Conservation (phyloP, 2,329 filamentous ascomycete species). For the Aureobasidium namibiae region DNA sequence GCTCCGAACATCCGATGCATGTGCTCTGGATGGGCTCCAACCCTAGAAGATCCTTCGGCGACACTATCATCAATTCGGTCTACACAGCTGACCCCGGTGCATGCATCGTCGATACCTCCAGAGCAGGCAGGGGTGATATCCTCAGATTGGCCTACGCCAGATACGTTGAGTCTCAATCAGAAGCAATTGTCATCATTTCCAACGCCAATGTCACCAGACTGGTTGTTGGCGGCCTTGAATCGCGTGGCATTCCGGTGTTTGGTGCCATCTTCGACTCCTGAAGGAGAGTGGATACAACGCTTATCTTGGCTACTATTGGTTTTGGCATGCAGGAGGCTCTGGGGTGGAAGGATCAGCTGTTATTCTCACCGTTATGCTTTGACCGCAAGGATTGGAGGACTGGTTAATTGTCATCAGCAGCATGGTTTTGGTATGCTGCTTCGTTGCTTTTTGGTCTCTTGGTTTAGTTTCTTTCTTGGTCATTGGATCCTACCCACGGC, state of each 20-base stretch:
- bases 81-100: conserved; percentile 51
- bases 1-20: conserved; percentile 41
- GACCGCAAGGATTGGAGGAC: neutral
- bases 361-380: neutral
- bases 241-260: conserved; percentile 57
- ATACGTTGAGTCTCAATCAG: conserved; percentile 39
- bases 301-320: neutral
- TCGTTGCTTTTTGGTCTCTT: neutral
- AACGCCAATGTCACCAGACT: conserved; percentile 60
- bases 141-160: conserved; percentile 47
- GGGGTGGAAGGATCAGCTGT: neutral
- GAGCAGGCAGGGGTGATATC: conserved; percentile 53
- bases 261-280: conserved; percentile 68
- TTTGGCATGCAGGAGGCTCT: neutral
- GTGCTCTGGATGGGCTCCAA: conserved; percentile 62
- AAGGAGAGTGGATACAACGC: conserved; percentile 14
- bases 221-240: conserved; percentile 62
- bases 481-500: neutral
- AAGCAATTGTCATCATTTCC: conserved; percentile 66
- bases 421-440: neutral
- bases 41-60: conserved; percentile 56
- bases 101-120: conserved; percentile 58
- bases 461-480: neutral
- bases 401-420: neutral
- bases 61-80: conserved; percentile 49